These are phyloP conservation scores for Cutaneotrichosporon curvatum DNA, from an alignment of 1,284 basidiomycete species.

Conservation along the genomic window DNA sequence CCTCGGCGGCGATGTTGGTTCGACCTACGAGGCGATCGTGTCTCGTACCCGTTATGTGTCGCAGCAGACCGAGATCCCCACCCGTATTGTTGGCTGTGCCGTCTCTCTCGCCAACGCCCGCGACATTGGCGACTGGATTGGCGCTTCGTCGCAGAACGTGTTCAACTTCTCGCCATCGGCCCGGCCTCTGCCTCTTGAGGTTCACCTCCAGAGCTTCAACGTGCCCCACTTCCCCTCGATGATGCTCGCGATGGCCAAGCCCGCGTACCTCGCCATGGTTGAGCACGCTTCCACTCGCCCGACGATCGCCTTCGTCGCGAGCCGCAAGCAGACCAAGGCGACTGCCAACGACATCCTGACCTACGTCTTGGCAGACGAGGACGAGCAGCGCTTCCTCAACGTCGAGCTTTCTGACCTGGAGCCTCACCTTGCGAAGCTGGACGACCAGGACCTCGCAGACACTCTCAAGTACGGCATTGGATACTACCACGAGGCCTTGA, in stretches of 20 bases:
- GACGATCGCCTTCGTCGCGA: conserved; percentile 87
- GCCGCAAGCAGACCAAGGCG: conserved; percentile 83
- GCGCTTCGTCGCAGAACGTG: conserved; percentile 80
- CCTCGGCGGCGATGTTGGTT: conserved; percentile 84
- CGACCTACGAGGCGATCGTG: conserved; percentile 91
- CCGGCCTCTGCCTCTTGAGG: conserved; percentile 91
- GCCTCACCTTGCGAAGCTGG: conserved; percentile 79
- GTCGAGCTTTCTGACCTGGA: conserved; percentile 75
- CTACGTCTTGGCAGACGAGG: conserved; percentile 82
- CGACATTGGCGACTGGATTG: conserved; percentile 97
- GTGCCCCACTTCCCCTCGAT: conserved; percentile 96
- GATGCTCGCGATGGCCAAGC: conserved; percentile 99
- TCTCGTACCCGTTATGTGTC: conserved; percentile 92
- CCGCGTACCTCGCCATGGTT: conserved; percentile 85
- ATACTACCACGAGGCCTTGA: conserved; percentile 90
- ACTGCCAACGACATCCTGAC: conserved; percentile 87
- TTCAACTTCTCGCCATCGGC: conserved; percentile 98
- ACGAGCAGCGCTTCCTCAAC: conserved; percentile 81
- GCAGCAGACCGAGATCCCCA: conserved; percentile 85
- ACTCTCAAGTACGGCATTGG: conserved; percentile 85
- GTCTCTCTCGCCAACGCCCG: conserved; percentile 94
- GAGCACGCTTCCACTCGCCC: conserved; percentile 83
- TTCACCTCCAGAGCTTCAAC: conserved; percentile 90
- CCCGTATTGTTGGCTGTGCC: conserved; percentile 85
- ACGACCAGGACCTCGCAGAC: conserved; percentile 70